Percentiles rank a stretch among this genome's conserved stretches.
Evolutionary conservation across 139 green algal species (phyloP).

Genomic region (Ettlia oleoabundans): DNA sequence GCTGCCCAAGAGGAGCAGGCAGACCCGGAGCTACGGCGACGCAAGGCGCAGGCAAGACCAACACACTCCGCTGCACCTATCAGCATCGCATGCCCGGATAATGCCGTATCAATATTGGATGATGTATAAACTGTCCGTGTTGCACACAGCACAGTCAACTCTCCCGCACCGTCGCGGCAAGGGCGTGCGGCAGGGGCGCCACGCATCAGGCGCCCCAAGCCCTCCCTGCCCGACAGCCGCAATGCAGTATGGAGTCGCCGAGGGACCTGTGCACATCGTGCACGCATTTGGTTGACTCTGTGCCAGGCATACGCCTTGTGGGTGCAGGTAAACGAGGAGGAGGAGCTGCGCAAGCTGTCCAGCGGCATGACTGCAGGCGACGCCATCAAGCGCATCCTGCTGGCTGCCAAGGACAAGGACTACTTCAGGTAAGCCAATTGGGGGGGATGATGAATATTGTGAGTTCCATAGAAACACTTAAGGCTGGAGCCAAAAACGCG

Average conservation of each 20-base stretch:
- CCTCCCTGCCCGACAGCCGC: no score
- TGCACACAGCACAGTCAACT: background rate
- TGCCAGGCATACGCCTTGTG: no score
- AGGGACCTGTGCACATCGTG: no score
- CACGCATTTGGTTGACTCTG: no score
- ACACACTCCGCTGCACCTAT: background rate
- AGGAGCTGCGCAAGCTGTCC: conserved; percentile 15
- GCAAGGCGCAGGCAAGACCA: conserved; percentile 14
- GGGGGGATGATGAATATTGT: background rate
- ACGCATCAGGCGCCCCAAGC: no score
- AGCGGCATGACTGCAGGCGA: conserved; percentile 47
- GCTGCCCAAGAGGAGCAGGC: background rate
- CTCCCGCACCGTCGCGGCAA: background rate
- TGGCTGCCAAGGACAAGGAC: conserved; percentile 69
- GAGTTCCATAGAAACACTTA: background rate
- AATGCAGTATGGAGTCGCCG: no score
- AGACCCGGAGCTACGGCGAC: conserved; percentile 18
- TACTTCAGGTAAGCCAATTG: conserved; percentile 63
- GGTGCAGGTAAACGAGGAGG: conserved; percentile 25
- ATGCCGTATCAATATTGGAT: no score
- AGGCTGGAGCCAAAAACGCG: background rate
- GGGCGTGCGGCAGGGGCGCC: no score
- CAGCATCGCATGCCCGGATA: background rate
- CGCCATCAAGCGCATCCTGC: conserved; percentile 69
- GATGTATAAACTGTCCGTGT: no score